These are phyloP conservation scores for Debaryomycetaceae sp. DNA, from an alignment of 1,139 yeast species.

Conservation along the genomic window DNA sequence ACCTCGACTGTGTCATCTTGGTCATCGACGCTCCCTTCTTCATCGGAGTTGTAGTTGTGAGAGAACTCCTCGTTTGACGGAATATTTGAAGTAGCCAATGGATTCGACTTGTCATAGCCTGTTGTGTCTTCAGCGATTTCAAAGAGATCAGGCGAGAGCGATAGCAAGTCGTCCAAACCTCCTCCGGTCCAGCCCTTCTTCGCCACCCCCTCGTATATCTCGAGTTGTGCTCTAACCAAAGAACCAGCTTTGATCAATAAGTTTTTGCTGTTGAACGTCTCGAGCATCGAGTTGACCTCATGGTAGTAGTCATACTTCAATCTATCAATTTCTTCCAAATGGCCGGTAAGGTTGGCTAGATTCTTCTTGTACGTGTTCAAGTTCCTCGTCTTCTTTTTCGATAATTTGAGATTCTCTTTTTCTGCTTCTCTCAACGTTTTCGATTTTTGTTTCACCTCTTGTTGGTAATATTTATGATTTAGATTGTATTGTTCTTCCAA, in stretches of 20 bases:
- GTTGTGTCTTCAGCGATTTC: not conserved
- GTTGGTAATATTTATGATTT: constrained; percentile 53
- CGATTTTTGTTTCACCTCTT: constrained; percentile 49
- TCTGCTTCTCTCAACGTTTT: constrained; percentile 52
- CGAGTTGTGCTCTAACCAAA: constrained; percentile 73
- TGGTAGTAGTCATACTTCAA: constrained; percentile 73
- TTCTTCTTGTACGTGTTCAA: constrained; percentile 62
- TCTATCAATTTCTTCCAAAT: constrained; percentile 74
- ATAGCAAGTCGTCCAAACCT: constrained; percentile 65
- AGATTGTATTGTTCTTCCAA: constrained; percentile 37
- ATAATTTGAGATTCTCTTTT: constrained; percentile 50
- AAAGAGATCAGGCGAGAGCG: constrained; percentile 54
- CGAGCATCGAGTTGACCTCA: constrained; percentile 54
- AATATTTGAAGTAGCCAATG: not conserved
- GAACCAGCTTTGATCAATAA: constrained; percentile 59
- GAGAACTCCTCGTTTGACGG: not conserved
- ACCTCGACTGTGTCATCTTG: not conserved
- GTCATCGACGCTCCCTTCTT: not conserved
- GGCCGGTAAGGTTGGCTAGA: constrained; percentile 62
- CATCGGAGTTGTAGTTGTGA: not conserved
- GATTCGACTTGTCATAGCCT: not conserved
- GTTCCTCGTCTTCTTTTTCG: constrained; percentile 57
- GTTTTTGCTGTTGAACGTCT: constrained; percentile 39
- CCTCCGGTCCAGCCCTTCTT: constrained; percentile 87
- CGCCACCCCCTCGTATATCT: constrained; percentile 76